These are phyloP conservation scores for Trichoderma sp. DNA, from an alignment of 2,329 filamentous ascomycete genomes.

Conservation along the genomic window DNA sequence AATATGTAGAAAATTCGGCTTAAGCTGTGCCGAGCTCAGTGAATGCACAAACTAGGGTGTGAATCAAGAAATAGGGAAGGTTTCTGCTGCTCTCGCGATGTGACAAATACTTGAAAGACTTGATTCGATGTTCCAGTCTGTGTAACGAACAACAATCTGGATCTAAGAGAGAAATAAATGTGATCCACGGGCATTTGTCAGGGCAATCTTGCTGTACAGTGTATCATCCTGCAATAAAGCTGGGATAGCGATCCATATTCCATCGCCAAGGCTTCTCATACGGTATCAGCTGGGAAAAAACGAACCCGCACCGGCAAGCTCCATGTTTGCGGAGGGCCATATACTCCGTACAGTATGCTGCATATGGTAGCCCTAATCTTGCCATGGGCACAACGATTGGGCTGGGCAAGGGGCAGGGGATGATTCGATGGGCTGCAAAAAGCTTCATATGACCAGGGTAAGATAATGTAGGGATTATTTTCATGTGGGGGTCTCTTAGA, in stretches of 20 bases:
- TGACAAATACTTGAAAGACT: neutral
- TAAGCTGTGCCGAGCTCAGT: neutral
- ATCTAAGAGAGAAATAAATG: neutral
- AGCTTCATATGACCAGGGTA: neutral
- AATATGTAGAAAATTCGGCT: neutral
- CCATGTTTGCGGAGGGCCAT: neutral
- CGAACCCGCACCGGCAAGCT: neutral
- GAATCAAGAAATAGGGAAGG: neutral
- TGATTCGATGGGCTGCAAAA: neutral
- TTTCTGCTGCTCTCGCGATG: neutral
- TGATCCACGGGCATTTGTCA: neutral
- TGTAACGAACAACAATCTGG: neutral
- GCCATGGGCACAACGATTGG: neutral
- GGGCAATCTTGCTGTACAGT: neutral
- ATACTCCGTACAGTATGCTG: neutral
- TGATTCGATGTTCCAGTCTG: no score
- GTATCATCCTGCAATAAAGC: neutral
- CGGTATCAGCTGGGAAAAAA: neutral
- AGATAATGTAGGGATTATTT: neutral
- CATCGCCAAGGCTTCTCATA: neutral
- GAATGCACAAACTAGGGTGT: neutral
- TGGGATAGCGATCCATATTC: neutral
- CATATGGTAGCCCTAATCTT: slow-evolving; percentile 2
- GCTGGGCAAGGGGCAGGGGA: neutral
- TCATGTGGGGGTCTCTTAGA: neutral